A percentile compares a stretch with the other conserved stretches of the same genome.
phyloP scores from a whole-genome alignment of 2,329 filamentous ascomycete species.

The Cyclaneusma minus region DNA sequence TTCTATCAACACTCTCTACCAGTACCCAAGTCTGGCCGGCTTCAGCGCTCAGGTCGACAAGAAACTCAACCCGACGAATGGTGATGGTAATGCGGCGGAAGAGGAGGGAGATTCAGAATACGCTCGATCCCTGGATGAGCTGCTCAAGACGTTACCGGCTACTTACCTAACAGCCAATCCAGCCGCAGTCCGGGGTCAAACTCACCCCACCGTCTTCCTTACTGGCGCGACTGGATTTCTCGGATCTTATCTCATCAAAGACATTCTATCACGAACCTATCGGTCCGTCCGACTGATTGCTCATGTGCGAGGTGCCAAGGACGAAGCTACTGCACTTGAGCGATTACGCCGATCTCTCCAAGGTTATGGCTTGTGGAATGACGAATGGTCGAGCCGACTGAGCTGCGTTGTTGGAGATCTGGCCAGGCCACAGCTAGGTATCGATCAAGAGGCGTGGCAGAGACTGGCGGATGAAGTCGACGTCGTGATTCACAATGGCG shows the following conservation, averaged over 20 bases:
- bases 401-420: slow-evolving; percentile 60
- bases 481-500: slow-evolving; percentile 69
- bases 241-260: slow-evolving; percentile 63
- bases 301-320: slow-evolving; percentile 55
- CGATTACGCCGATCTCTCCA: slow-evolving; percentile 52
- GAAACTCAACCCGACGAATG: slow-evolving; percentile 6
- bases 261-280: slow-evolving; percentile 48
- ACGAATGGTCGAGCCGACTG: slow-evolving; percentile 50
- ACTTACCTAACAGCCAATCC: slow-evolving; percentile 21
- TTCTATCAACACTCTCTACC: slow-evolving; percentile 56
- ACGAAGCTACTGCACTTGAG: slow-evolving; percentile 39
- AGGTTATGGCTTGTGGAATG: slow-evolving; percentile 68
- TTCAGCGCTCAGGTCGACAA: slow-evolving; percentile 37
- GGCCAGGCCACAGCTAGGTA: slow-evolving; percentile 54
- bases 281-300: slow-evolving; percentile 50
- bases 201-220: slow-evolving; percentile 50
- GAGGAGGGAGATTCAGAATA: slow-evolving; percentile 29
- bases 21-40: slow-evolving; percentile 40
- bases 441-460: slow-evolving; percentile 52
- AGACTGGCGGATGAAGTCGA: slow-evolving; percentile 51
- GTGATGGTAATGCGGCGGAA: slow-evolving; percentile 23
- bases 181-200: slow-evolving; percentile 13
- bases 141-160: slow-evolving; percentile 23
- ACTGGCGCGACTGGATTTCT: slow-evolving; percentile 88
- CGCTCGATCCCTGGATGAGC: slow-evolving; percentile 30